phyloP scores from a whole-genome alignment of 2,329 filamentous ascomycete species.

The Tolypocladium sp. region DNA sequence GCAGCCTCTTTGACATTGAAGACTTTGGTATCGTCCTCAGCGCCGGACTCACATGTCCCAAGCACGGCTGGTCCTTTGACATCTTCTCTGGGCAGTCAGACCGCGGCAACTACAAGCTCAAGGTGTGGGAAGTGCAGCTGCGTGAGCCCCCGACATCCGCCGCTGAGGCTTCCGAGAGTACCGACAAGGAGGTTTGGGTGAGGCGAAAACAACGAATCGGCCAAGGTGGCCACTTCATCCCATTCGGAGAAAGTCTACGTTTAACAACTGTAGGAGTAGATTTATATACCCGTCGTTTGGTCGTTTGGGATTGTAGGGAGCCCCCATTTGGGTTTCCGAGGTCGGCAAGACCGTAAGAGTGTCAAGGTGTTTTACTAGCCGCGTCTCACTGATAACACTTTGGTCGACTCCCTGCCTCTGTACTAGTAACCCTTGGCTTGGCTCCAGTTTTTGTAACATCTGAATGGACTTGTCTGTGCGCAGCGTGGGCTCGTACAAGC shows the following conservation, averaged over 20 bases:
- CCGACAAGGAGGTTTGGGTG: conserved; percentile 31
- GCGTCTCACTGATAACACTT: too few relatives aligned
- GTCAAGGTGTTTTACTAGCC: not conserved
- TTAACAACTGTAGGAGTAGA: not conserved
- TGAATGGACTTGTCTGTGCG: not conserved
- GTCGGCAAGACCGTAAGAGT: too few relatives aligned
- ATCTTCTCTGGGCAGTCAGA: conserved; percentile 53
- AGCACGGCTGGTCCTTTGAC: conserved; percentile 66
- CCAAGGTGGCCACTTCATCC: not conserved
- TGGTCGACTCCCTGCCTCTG: too few relatives aligned
- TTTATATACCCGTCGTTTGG: not conserved
- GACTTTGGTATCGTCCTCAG: conserved; percentile 59
- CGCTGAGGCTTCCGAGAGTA: not conserved
- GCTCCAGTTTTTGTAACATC: too few relatives aligned
- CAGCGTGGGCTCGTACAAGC: not conserved
- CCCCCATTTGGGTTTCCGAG: not conserved
- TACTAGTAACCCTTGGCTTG: too few relatives aligned
- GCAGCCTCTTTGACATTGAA: conserved; percentile 59
- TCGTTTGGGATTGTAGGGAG: not conserved
- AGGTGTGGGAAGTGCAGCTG: conserved; percentile 55
- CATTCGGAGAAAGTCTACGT: not conserved
- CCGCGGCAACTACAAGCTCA: conserved; percentile 51
- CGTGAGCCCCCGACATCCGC: conserved; percentile 16
- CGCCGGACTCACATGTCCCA: conserved; percentile 56
- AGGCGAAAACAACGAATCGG: conserved; percentile 31